Conservation (phyloP, 2,329 filamentous ascomycete species). For the Colletotrichum higginsianum region DNA sequence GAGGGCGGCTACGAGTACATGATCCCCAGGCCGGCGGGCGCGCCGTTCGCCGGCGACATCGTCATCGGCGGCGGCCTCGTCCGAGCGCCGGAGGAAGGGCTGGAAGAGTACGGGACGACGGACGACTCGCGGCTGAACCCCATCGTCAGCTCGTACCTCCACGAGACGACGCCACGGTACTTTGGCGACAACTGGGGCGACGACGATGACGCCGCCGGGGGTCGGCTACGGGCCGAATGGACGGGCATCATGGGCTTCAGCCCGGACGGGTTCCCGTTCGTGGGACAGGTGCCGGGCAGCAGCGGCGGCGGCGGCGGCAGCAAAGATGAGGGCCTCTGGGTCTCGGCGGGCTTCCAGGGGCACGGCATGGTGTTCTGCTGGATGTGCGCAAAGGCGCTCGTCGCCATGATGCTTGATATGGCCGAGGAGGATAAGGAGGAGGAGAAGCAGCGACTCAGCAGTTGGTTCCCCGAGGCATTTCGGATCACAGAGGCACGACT, state of each 20-base stretch:
- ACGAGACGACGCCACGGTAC: slow-evolving; percentile 59
- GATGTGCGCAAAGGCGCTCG: slow-evolving; percentile 71
- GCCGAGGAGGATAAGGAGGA: background rate
- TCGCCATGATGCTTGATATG: slow-evolving; percentile 69
- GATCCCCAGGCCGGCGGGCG: slow-evolving; percentile 68
- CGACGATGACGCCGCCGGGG: slow-evolving; percentile 53
- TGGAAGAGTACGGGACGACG: slow-evolving; percentile 67
- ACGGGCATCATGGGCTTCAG: slow-evolving; percentile 72
- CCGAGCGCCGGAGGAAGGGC: slow-evolving; percentile 57
- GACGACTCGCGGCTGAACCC: slow-evolving; percentile 68
- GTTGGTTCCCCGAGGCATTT: slow-evolving; percentile 70
- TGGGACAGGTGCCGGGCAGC: slow-evolving; percentile 62
- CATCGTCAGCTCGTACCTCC: slow-evolving; percentile 64
- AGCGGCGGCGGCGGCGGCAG: too few species aligned
- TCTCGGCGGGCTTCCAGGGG: slow-evolving; percentile 74
- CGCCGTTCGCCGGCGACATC: slow-evolving; percentile 63
- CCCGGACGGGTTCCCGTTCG: slow-evolving; percentile 66
- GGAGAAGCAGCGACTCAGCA: slow-evolving; percentile 45
- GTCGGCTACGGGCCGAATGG: slow-evolving; percentile 63
- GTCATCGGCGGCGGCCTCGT: slow-evolving; percentile 74
- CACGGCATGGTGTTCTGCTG: slow-evolving; percentile 77
- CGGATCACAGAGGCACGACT: slow-evolving; percentile 62
- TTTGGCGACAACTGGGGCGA: slow-evolving; percentile 68
- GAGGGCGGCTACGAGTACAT: slow-evolving; percentile 77
- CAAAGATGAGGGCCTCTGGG: slow-evolving; percentile 62